Evolutionary conservation across 2,329 filamentous ascomycete species (phyloP).

Genomic region (Mycogone perniciosa): DNA sequence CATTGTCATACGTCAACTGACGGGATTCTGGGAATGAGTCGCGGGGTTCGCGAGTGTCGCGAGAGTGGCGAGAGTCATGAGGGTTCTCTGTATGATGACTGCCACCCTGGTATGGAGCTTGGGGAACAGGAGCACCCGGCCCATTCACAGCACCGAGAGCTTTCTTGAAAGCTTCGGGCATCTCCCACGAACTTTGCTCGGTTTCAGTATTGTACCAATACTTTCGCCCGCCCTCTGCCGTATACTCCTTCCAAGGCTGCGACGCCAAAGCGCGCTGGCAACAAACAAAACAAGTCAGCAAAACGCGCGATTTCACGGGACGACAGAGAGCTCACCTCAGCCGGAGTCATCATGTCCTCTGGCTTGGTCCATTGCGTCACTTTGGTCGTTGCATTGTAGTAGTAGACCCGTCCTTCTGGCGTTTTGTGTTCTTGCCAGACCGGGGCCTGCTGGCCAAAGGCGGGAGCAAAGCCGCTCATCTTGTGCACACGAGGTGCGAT

Average conservation of each 20-base stretch:
- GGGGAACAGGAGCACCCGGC: slow-evolving; percentile 35
- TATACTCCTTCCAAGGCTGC: slow-evolving; percentile 91
- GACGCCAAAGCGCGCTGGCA: slow-evolving; percentile 68
- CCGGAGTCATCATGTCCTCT: slow-evolving; percentile 74
- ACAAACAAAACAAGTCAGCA: slow-evolving; percentile 11
- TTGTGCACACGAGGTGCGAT: slow-evolving; percentile 14
- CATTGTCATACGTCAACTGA: slow-evolving; percentile 51
- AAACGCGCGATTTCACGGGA: background rate
- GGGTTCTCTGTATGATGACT: slow-evolving; percentile 35
- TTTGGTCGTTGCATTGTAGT: slow-evolving; percentile 82
- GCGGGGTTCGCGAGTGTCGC: slow-evolving; percentile 18
- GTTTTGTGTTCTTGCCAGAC: slow-evolving; percentile 78
- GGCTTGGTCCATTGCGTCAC: slow-evolving; percentile 93
- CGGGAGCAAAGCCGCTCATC: slow-evolving; percentile 54
- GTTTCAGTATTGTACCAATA: slow-evolving; percentile 96
- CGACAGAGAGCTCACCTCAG: slow-evolving; percentile 54
- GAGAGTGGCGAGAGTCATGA: slow-evolving; percentile 24
- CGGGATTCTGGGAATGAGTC: slow-evolving; percentile 47
- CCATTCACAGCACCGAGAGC: slow-evolving; percentile 57
- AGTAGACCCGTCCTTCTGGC: slow-evolving; percentile 79
- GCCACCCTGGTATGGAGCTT: slow-evolving; percentile 38
- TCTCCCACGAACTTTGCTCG: slow-evolving; percentile 89
- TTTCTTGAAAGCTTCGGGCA: slow-evolving; percentile 75
- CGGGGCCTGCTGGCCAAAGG: slow-evolving; percentile 43
- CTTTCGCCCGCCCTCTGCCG: slow-evolving; percentile 75